These are phyloP conservation scores for Metarhizium sp. DNA, from an alignment of 2,329 filamentous ascomycete genomes.

Conservation along the genomic window DNA sequence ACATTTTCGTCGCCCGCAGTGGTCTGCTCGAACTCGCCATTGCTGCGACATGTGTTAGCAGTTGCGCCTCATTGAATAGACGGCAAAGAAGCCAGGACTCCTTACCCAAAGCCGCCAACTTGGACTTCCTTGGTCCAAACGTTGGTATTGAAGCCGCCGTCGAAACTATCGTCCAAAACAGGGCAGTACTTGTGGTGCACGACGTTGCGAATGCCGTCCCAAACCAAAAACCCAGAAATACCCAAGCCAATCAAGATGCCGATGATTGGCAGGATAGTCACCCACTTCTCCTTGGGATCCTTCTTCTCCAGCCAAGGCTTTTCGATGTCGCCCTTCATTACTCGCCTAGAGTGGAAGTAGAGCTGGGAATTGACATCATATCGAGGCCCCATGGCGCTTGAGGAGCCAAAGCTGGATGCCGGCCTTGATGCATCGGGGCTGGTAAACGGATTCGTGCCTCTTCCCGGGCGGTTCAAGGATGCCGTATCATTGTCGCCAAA, in stretches of 20 bases:
- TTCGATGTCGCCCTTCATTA: slow-evolving; percentile 63
- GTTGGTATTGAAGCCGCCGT: slow-evolving; percentile 43
- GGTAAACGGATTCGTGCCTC: slow-evolving; percentile 33
- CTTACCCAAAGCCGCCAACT: slow-evolving; percentile 63
- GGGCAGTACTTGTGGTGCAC: slow-evolving; percentile 65
- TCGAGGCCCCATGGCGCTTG: slow-evolving; percentile 26
- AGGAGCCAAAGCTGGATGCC: slow-evolving; percentile 36
- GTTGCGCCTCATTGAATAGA: background rate
- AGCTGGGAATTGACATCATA: slow-evolving; percentile 32
- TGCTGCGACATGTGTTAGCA: slow-evolving; percentile 34
- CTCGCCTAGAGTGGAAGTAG: slow-evolving; percentile 66
- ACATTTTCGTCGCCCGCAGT: slow-evolving; percentile 66
- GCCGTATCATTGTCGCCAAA: slow-evolving; percentile 31
- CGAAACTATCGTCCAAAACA: slow-evolving; percentile 58
- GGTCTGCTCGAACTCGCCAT: slow-evolving; percentile 73
- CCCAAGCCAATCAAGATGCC: slow-evolving; percentile 61
- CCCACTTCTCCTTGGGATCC: slow-evolving; percentile 77
- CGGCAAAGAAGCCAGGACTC: slow-evolving; percentile 22
- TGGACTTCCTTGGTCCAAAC: slow-evolving; percentile 70
- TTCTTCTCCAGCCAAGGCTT: slow-evolving; percentile 68
- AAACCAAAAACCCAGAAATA: slow-evolving; percentile 63
- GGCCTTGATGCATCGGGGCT: slow-evolving; percentile 37
- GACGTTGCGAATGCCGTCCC: slow-evolving; percentile 63
- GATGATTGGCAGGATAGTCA: slow-evolving; percentile 67
- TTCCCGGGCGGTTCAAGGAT: slow-evolving; percentile 21